Percentiles rank a stretch among this genome's conserved stretches.
phyloP scores from a whole-genome alignment of 371 early-diverging fungal species.

The Mortierella sp. region DNA sequence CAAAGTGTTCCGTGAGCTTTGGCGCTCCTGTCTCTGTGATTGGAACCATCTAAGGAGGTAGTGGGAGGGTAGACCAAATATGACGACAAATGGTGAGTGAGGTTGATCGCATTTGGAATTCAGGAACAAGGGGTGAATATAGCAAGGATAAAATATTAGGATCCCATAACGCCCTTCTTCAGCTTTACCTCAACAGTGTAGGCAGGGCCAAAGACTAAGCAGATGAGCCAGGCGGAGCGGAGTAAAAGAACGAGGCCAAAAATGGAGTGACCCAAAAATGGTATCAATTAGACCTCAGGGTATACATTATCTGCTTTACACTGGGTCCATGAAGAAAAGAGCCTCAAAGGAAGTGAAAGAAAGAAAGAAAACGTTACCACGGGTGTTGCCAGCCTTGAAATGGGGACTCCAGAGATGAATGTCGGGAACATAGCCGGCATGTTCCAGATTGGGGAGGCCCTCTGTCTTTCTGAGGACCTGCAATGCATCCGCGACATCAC shows the following conservation, averaged over 20 bases:
- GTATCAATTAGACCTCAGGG: not conserved
- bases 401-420: constrained; percentile 77
- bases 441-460: not conserved
- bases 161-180: not conserved
- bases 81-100: not conserved
- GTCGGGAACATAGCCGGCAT: constrained; percentile 78
- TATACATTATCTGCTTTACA: not conserved
- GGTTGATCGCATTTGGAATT: not conserved
- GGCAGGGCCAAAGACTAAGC: constrained; percentile 78
- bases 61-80: not conserved
- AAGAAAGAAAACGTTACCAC: constrained; percentile 22
- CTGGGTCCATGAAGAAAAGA: not conserved
- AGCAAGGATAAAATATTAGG: not conserved
- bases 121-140: not conserved
- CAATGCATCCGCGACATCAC: constrained; percentile 83
- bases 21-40: constrained; percentile 35
- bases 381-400: constrained; percentile 67
- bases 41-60: constrained; percentile 45
- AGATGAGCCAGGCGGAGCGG: not conserved
- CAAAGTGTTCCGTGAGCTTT: constrained; percentile 60
- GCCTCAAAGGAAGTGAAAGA: not conserved
- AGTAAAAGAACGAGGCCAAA: not conserved
- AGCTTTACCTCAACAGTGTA: constrained; percentile 76
- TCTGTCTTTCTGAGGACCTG: constrained; percentile 60
- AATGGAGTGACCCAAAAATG: not conserved